Conservation (phyloP, 2,329 filamentous ascomycete genomes). For the Leptographium flavum region DNA sequence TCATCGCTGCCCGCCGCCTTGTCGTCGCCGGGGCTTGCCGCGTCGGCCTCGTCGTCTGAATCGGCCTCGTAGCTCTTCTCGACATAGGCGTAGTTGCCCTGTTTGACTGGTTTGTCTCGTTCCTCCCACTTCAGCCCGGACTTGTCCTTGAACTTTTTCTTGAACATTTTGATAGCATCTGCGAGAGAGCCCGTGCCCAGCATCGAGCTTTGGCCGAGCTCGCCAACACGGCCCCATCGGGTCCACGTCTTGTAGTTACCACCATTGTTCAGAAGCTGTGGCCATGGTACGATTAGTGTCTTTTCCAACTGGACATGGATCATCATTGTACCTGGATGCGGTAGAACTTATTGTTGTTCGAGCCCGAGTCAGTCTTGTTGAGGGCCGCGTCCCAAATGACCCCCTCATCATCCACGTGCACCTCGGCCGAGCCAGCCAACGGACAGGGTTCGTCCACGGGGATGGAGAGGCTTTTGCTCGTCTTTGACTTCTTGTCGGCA, state of each 20-base stretch:
- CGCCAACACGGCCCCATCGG: constrained; percentile 67
- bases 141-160: constrained; percentile 50
- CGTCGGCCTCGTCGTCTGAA: constrained; percentile 39
- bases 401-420: constrained; percentile 52
- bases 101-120: constrained; percentile 39
- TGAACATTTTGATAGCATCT: constrained; percentile 34
- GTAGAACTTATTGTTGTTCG: constrained; percentile 79
- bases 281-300: too few species aligned
- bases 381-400: constrained; percentile 67
- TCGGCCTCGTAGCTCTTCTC: constrained; percentile 65
- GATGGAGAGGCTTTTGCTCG: constrained; percentile 21
- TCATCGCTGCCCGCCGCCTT: constrained; percentile 13
- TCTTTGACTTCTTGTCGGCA: too few species aligned
- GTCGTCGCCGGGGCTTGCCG: constrained; percentile 18
- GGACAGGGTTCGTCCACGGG: constrained; percentile 34
- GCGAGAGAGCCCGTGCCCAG: constrained; percentile 27
- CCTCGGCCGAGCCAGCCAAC: constrained; percentile 24
- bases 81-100: constrained; percentile 65
- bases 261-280: constrained; percentile 25
- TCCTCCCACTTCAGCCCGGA: constrained; percentile 41
- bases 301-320: too few species aligned
- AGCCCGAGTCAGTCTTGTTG: constrained; percentile 58
- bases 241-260: constrained; percentile 50
- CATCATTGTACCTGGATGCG: constrained; percentile 48
- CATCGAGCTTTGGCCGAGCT: constrained; percentile 33